Percentiles rank a stretch among this genome's conserved stretches.
Evolutionary conservation across 352 stramenopile species (phyloP).

Genomic region (Halophytophthora batemanensis): DNA sequence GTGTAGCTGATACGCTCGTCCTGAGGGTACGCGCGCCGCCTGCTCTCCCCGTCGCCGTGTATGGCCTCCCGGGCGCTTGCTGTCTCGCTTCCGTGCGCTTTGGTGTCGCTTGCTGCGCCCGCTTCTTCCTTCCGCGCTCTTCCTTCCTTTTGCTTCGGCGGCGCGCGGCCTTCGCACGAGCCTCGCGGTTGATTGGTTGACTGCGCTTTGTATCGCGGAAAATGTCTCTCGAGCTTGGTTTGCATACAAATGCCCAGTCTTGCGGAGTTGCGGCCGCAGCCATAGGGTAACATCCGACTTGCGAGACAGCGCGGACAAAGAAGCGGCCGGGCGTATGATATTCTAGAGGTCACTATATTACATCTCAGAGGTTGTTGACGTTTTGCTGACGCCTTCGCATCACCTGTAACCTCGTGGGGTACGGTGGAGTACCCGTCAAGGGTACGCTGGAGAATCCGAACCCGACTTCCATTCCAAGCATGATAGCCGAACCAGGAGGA

Average conservation of each 20-base stretch:
- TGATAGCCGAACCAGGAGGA: no score
- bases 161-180: constrained; percentile 2
- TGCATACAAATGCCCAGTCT: not conserved
- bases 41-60: constrained; percentile 3
- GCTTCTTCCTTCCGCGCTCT: constrained; percentile 16
- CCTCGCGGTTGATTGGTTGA: constrained; percentile 35
- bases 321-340: no score
- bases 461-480: no score
- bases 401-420: no score
- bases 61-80: constrained; percentile 5
- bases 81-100: constrained; percentile 9
- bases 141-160: constrained; percentile 21
- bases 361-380: no score
- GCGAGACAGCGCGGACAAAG: no score
- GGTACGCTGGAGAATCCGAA: no score
- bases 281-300: not conserved
- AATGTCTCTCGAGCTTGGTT: constrained; percentile 12
- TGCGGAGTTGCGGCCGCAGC: constrained; percentile 15
- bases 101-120: not conserved
- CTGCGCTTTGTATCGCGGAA: constrained; percentile 26
- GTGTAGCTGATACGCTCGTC: constrained; percentile 2
- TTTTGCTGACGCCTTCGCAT: no score
- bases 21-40: constrained; percentile 7
- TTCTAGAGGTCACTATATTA: no score
- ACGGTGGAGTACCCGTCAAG: no score